Base-by-base conservation (phyloP, 1,284 basidiomycete genomes). In the Ceratobasidium sp. region DNA sequence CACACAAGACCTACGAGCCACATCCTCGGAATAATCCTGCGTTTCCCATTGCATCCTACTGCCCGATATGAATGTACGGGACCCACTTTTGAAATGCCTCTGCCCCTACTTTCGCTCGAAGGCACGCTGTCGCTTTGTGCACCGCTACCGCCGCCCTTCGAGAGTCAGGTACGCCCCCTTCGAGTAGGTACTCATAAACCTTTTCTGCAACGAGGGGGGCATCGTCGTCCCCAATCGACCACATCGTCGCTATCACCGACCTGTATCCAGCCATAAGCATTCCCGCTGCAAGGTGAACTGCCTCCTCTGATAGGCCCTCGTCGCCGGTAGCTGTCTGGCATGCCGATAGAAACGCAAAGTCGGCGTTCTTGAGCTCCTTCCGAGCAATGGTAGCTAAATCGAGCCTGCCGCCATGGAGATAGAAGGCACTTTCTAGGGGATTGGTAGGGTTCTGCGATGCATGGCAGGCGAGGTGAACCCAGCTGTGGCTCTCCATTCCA, bases 241-340 rank as follows among this genome's bases (percentile, higher is more conserved):
- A 64, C 46, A 64, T 30, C 26, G 32, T 64, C 6, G 62, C 28
- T 21, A 64, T 16, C 21, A 64, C 46, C 2, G 62, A 50, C 7
- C 26, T 32, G 47, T 49, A 76, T 3, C 75, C 73, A 2, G 69
- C 55, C 54, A 76, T 73, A 14, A 76, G 46, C 72, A 76, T 69
- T 6, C 74, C 57, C 4, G 58, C 23, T 1, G 64, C 70, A 11
- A 76, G 26, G 21, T 73, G 70, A 23, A 76, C 54, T 3, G 58
- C 38, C 41, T 76, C 70, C 30, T 63, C 75, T 6, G 52, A 43
- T 28, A 69, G 55, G 2, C 55, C 61, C 21, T 50, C 35, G 38
- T 71, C 74, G 14, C 64, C 58, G 11, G 41, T 46, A 35, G 49
- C 52, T 23, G 21, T 50, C 28, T 28, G 41, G n/a, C 16, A 21